phyloP scores from a whole-genome alignment of 805 yeast genomes.

The Blastobotrys muscicola region DNA sequence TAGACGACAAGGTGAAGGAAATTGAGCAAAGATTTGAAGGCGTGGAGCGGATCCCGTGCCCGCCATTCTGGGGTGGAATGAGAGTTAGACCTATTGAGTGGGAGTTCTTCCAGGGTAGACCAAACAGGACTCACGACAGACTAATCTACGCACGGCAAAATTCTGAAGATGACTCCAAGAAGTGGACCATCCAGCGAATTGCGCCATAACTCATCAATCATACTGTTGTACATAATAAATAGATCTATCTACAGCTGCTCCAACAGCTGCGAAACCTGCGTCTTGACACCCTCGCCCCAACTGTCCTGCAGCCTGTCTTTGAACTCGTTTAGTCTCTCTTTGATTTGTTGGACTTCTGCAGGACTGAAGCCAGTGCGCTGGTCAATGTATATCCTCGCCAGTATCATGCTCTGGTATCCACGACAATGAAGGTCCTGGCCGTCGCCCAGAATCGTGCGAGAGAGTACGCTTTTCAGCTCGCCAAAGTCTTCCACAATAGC shows the following conservation, averaged over 20 bases:
- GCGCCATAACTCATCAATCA: constrained; percentile 40
- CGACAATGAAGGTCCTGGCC: too few relatives aligned
- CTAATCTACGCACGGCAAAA: constrained; percentile 54
- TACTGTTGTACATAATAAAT: constrained; percentile 1
- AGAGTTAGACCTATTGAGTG: constrained; percentile 80
- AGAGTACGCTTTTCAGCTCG: too few relatives aligned
- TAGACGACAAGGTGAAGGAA: constrained; percentile 43
- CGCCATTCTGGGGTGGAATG: constrained; percentile 94
- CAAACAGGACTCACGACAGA: constrained; percentile 84
- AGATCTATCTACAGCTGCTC: neutral
- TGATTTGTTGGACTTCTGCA: too few relatives aligned
- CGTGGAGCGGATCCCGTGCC: constrained; percentile 67
- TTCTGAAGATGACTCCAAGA: constrained; percentile 23
- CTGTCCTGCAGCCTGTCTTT: constrained; percentile 4
- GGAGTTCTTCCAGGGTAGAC: constrained; percentile 97
- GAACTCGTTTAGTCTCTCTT: neutral
- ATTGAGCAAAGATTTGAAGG: constrained; percentile 51
- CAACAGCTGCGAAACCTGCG: neutral
- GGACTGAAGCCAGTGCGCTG: too few relatives aligned
- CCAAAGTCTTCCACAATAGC: too few relatives aligned
- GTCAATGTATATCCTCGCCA: too few relatives aligned
- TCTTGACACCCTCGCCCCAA: constrained; percentile 5
- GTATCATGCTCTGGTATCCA: too few relatives aligned
- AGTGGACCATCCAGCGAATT: constrained; percentile 60
- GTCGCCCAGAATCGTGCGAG: too few relatives aligned